These are phyloP conservation scores for Diplodia intermedia DNA, from an alignment of 2,329 filamentous ascomycete genomes.

Conservation along the genomic window DNA sequence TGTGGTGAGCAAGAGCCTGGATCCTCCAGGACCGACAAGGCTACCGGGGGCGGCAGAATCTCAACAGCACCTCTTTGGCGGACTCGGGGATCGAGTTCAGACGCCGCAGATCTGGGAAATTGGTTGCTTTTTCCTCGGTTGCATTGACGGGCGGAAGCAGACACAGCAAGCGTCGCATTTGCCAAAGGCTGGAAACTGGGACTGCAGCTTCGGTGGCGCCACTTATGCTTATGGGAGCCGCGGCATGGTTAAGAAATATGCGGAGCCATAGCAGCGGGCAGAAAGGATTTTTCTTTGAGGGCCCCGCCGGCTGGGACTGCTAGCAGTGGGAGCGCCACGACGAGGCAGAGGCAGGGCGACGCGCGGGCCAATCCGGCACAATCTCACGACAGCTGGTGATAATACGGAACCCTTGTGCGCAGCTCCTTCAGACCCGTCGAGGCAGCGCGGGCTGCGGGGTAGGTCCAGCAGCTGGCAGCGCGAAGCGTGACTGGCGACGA, in stretches of 20 bases:
- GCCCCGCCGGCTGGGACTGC: conserved; percentile 12
- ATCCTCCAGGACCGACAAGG: neutral
- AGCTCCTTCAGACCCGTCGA: conserved; percentile 13
- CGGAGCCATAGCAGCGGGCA: conserved; percentile 8
- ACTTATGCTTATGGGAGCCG: conserved; percentile 28
- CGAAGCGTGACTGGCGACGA: conserved; percentile 2
- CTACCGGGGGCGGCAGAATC: neutral
- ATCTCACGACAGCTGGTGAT: conserved; percentile 29
- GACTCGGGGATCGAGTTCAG: conserved; percentile 7
- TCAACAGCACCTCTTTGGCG: neutral
- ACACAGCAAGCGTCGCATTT: conserved; percentile 27
- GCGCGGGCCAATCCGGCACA: conserved; percentile 22
- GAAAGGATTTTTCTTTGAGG: conserved; percentile 7
- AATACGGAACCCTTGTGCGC: conserved; percentile 25
- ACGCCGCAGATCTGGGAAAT: conserved; percentile 14
- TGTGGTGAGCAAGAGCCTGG: conserved; percentile 1
- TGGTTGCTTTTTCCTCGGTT: conserved; percentile 15
- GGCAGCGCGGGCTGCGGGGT: conserved; percentile 11
- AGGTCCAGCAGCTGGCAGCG: conserved; percentile 1
- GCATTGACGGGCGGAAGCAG: conserved; percentile 10
- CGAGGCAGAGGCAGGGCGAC: conserved; percentile 12
- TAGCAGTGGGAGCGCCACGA: neutral
- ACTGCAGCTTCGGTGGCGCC: conserved; percentile 22
- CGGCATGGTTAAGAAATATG: conserved; percentile 14
- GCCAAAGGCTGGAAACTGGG: conserved; percentile 8